Evolutionary conservation across 768 basidiomycete species (phyloP).

Genomic region (Suillus hirtellus): DNA sequence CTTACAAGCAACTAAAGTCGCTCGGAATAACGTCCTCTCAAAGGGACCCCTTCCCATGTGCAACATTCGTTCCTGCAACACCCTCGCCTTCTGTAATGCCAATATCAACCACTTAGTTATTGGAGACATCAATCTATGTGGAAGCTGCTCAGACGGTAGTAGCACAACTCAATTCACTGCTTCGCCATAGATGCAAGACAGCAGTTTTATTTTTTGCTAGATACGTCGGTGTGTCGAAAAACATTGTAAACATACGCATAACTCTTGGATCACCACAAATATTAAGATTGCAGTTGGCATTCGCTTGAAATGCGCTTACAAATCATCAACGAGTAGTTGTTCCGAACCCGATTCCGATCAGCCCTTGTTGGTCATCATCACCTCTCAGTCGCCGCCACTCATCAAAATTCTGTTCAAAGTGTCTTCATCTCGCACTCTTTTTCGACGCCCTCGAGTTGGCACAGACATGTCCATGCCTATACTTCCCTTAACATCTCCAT

Average conservation of each 20-base stretch:
- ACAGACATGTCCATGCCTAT: conserved; percentile 36
- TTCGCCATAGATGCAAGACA: background rate
- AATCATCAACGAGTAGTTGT: background rate
- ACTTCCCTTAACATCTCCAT: conserved; percentile 33
- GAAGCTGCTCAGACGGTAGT: background rate
- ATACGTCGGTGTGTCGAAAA: background rate
- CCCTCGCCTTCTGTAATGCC: background rate
- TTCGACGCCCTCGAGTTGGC: conserved; percentile 18
- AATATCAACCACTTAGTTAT: background rate
- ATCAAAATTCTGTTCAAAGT: conserved; percentile 10
- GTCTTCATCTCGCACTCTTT: conserved; percentile 18
- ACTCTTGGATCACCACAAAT: background rate
- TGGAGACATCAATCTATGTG: background rate
- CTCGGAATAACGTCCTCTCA: background rate
- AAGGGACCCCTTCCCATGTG: background rate
- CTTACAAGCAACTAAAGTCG: background rate
- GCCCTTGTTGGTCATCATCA: background rate
- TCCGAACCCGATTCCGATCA: conserved; percentile 4
- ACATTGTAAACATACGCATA: background rate
- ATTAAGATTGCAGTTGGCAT: no score
- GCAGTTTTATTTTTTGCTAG: background rate
- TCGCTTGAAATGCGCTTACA: background rate
- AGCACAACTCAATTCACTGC: background rate
- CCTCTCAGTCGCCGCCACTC: background rate
- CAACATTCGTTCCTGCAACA: background rate